phyloP scores from a whole-genome alignment of 1,284 basidiomycete genomes.

The Apiotrichum veenhuisii region DNA sequence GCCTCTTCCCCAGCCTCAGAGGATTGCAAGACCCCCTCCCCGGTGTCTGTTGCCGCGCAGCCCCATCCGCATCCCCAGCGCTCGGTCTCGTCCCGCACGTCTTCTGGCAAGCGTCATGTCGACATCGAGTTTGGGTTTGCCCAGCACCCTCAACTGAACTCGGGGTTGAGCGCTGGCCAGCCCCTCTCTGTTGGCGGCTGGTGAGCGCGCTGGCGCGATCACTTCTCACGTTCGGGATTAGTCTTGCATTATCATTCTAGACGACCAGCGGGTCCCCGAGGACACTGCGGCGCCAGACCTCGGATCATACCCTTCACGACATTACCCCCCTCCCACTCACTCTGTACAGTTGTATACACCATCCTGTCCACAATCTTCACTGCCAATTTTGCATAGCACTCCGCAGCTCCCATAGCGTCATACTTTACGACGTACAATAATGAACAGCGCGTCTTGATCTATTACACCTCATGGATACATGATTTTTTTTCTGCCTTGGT shows the following conservation, averaged over 20 bases:
- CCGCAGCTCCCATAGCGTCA: constrained; percentile 7
- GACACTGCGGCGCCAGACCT: neutral
- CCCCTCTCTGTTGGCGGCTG: constrained; percentile 18
- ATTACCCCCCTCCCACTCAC: neutral
- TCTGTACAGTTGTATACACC: constrained; percentile 23
- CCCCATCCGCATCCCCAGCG: constrained; percentile 9
- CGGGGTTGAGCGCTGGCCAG: constrained; percentile 6
- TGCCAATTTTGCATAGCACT: constrained; percentile 14
- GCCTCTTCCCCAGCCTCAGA: constrained; percentile 44
- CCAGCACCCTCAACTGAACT: constrained; percentile 5
- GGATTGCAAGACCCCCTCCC: constrained; percentile 48
- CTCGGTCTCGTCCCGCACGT: constrained; percentile 4
- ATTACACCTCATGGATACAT: neutral
- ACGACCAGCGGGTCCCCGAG: neutral
- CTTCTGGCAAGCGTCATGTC: constrained; percentile 11
- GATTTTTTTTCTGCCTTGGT: neutral
- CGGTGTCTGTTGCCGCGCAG: constrained; percentile 30
- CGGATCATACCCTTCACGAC: neutral
- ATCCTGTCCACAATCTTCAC: constrained; percentile 15
- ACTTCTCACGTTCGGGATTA: neutral
- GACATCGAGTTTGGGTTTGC: constrained; percentile 16
- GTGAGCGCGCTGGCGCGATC: constrained; percentile 8
- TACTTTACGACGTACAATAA: constrained; percentile 6
- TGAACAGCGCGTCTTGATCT: constrained; percentile 3
- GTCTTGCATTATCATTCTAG: constrained; percentile 2